phyloP scores from a whole-genome alignment of 176 grass and related monocot species.

The Echinochloa phyllopogon region DNA sequence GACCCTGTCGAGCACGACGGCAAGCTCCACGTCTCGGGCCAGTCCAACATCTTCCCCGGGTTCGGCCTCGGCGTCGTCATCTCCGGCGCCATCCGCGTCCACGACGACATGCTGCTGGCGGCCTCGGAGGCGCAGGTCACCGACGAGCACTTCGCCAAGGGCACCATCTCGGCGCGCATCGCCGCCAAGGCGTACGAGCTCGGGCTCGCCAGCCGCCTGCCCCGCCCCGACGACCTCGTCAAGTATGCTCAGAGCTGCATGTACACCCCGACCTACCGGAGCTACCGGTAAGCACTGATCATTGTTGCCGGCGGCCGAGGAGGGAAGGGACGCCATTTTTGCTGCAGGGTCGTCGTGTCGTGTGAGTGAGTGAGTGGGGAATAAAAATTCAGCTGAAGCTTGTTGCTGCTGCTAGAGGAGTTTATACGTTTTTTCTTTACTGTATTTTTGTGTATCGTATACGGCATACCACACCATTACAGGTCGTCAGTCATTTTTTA shows the following conservation, averaged over 20 bases:
- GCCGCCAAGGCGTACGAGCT: conserved; percentile 91
- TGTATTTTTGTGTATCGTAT: neutral
- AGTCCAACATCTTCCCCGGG: conserved; percentile 91
- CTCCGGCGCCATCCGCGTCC: conserved; percentile 87
- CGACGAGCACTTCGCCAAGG: conserved; percentile 70
- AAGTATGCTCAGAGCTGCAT: conserved; percentile 95
- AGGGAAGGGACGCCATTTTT: neutral
- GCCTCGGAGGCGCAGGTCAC: conserved; percentile 80
- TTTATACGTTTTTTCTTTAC: neutral
- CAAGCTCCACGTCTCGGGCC: conserved; percentile 67
- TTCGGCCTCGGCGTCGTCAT: conserved; percentile 93
- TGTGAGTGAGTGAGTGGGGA: neutral
- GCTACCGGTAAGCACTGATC: conserved; percentile 51
- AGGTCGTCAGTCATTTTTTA: neutral
- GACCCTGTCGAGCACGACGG: conserved; percentile 75
- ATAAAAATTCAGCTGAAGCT: conserved; percentile 48
- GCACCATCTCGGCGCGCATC: conserved; percentile 87
- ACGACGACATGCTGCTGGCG: conserved; percentile 92
- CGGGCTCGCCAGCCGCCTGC: conserved; percentile 78
- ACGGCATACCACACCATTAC: conserved; percentile 1
- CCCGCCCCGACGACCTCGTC: conserved; percentile 78
- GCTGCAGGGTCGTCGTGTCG: neutral
- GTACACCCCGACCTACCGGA: conserved; percentile 85
- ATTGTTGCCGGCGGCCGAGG: neutral
- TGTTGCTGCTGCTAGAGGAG: conserved; percentile 2